Conservation (phyloP, 441 rosid genomes). For the Corymbia calophylla region DNA sequence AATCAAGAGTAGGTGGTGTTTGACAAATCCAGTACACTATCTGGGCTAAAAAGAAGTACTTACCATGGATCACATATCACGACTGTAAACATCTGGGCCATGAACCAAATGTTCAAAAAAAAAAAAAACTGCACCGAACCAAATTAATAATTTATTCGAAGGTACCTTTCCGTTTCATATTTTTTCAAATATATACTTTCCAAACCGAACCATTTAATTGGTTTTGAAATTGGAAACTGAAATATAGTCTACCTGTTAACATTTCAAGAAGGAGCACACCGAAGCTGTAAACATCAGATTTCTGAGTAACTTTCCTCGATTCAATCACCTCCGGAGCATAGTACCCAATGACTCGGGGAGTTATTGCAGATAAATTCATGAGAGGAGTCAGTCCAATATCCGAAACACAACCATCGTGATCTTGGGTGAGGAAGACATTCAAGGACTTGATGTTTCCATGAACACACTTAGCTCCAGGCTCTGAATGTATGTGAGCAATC, state of each 20-base stretch:
- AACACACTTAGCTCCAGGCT: slow-evolving; percentile 27
- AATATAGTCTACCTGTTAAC: slow-evolving; percentile 35
- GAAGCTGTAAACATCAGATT: slow-evolving; percentile 65
- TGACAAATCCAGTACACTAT: background rate
- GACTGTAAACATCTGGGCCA: background rate
- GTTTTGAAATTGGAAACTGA: background rate
- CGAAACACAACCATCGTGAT: slow-evolving; percentile 46
- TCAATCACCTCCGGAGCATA: slow-evolving; percentile 54
- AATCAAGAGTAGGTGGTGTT: background rate
- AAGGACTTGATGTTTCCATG: slow-evolving; percentile 69
- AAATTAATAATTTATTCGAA: background rate
- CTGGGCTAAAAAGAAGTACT: background rate
- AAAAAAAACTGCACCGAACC: background rate
- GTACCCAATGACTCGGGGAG: slow-evolving; percentile 44
- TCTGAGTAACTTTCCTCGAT: slow-evolving; percentile 37
- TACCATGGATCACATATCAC: background rate
- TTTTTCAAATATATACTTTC: background rate
- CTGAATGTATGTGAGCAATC: slow-evolving; percentile 40
- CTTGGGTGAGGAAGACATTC: slow-evolving; percentile 45
- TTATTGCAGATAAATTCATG: slow-evolving; percentile 34
- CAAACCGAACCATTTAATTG: background rate
- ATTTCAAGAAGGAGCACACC: slow-evolving; percentile 63
- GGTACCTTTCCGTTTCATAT: background rate
- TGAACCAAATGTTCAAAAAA: background rate
- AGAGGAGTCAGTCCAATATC: slow-evolving; percentile 47